Conservation (phyloP, 148 eudicot species). For the Heliosperma pusillum region DNA sequence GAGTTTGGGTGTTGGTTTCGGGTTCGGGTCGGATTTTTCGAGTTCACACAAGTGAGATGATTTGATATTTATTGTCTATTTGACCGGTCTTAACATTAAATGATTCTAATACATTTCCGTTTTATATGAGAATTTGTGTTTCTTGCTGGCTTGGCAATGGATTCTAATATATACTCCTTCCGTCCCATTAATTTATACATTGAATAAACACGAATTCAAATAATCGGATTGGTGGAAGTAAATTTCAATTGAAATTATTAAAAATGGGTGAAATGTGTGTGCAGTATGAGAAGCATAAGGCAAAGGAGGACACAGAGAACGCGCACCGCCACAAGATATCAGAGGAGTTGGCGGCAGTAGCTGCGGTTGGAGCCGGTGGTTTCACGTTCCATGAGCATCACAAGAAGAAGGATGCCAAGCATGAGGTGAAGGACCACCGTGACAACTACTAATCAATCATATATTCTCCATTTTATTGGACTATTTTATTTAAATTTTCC, state of each 20-base stretch:
- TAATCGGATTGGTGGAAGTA: no score
- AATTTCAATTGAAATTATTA: no score
- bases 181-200: background rate
- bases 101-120: no score
- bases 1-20: no score
- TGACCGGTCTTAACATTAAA: no score
- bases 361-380: constrained; percentile 29
- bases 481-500: background rate
- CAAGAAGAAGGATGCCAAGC: constrained; percentile 32
- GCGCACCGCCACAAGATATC: constrained; percentile 26
- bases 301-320: constrained; percentile 32
- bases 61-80: no score
- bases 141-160: no score
- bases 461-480: background rate
- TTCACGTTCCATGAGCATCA: constrained; percentile 34
- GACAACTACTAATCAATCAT: background rate
- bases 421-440: constrained; percentile 19
- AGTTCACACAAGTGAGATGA: no score
- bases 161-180: no score
- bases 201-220: background rate
- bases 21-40: no score
- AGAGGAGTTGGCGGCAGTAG: constrained; percentile 24
- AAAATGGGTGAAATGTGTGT: background rate
- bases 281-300: constrained; percentile 33
- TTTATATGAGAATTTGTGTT: no score